phyloP scores from a whole-genome alignment of 805 yeast genomes.

The Huiozyma sinensis region DNA sequence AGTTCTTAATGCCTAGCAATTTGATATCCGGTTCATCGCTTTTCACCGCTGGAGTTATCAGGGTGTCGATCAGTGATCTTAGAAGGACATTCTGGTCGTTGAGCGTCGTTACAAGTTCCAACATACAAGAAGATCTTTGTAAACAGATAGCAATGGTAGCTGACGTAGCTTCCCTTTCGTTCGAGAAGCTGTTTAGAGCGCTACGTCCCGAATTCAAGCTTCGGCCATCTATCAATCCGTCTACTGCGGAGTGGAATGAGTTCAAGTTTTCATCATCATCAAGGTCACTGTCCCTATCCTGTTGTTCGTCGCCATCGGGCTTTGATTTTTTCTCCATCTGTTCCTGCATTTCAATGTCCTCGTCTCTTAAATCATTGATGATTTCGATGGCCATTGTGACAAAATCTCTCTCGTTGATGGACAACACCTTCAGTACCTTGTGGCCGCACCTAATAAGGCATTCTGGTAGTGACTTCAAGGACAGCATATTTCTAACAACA shows the following conservation, averaged over 20 bases:
- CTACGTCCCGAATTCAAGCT: slow-evolving; percentile 1
- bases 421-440: slow-evolving; percentile 55
- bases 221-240: slow-evolving; percentile 27
- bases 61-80: slow-evolving; percentile 59
- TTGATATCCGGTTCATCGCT: slow-evolving; percentile 44
- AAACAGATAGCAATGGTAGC: slow-evolving; percentile 53
- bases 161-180: slow-evolving; percentile 27
- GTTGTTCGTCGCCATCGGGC: slow-evolving; percentile 7
- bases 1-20: slow-evolving; percentile 57
- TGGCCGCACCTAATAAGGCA: slow-evolving; percentile 44
- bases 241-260: slow-evolving; percentile 39
- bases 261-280: slow-evolving; percentile 31
- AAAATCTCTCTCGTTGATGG: slow-evolving; percentile 76
- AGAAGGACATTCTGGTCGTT: slow-evolving; percentile 55
- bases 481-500: slow-evolving; percentile 46
- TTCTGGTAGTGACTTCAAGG: slow-evolving; percentile 47
- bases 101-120: slow-evolving; percentile 57
- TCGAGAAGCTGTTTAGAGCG: slow-evolving; percentile 15
- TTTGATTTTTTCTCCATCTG: slow-evolving; percentile 12
- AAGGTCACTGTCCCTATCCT: slow-evolving; percentile 14
- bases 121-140: slow-evolving; percentile 53
- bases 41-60: slow-evolving; percentile 70
- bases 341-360: slow-evolving; percentile 35
- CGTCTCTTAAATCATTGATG: slow-evolving; percentile 73
- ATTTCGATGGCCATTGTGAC: slow-evolving; percentile 77